These are phyloP conservation scores for Phytopythium oedochilum DNA, from an alignment of 352 stramenopile genomes.

Conservation along the genomic window DNA sequence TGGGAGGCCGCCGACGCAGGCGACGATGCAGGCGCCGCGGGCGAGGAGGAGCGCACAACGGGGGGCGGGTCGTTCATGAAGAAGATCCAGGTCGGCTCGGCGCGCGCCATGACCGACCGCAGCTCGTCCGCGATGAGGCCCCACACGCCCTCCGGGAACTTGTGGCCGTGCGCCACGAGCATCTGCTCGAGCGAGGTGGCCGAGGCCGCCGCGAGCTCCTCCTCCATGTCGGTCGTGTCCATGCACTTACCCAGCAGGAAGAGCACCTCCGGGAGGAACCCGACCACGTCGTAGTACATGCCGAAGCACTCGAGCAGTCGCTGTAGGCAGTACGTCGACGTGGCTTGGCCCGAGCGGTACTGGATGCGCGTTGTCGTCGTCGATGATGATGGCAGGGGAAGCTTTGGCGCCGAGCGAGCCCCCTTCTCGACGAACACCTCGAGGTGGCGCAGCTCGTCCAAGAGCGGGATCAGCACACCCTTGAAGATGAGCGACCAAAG, in stretches of 20 bases:
- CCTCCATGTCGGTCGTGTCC: conserved; percentile 64
- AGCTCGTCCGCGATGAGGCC: conserved; percentile 77
- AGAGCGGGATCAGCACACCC: conserved; percentile 78
- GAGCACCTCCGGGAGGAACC: conserved; percentile 71
- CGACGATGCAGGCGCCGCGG: conserved; percentile 5
- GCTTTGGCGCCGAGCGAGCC: conserved; percentile 28
- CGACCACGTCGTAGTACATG: conserved; percentile 75
- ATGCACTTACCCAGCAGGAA: conserved; percentile 77
- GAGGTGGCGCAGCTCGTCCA: conserved; percentile 71
- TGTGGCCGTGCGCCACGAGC: conserved; percentile 69
- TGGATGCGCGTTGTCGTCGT: conserved; percentile 20
- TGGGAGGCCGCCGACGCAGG: conserved; percentile 2
- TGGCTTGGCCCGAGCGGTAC: conserved; percentile 41
- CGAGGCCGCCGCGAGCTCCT: conserved; percentile 59
- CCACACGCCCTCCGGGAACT: conserved; percentile 79
- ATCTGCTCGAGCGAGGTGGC: conserved; percentile 57
- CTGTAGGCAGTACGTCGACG: conserved; percentile 63
- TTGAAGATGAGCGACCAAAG: conserved; percentile 86
- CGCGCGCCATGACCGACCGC: conserved; percentile 66
- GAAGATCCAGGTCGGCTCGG: conserved; percentile 74
- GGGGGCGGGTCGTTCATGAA: conserved; percentile 26
- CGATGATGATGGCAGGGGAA: conserved; percentile 18
- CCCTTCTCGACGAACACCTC: conserved; percentile 57
- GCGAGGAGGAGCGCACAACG: not conserved
- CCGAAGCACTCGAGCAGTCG: conserved; percentile 66